Evolutionary conservation across 495 filamentous ascomycete genomes (phyloP).

Genomic region (Gamarada debralockiae): DNA sequence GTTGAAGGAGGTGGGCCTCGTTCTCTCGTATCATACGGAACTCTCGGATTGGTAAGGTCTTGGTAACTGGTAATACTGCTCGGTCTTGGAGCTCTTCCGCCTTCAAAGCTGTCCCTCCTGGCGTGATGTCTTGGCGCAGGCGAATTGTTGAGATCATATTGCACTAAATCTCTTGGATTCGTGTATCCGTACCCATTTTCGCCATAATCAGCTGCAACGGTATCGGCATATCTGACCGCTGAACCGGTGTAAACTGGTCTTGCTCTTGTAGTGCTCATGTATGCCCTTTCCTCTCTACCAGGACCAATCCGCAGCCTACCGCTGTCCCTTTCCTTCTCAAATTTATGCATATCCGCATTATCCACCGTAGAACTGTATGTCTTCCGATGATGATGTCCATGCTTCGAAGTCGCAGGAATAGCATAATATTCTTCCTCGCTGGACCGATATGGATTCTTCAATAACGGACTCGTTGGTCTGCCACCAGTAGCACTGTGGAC

Average conservation of each 20-base stretch:
- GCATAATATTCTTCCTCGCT: constrained; percentile 48
- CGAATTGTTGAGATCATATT: constrained; percentile 56
- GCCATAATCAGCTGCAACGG: constrained; percentile 52
- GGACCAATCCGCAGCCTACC: constrained; percentile 18
- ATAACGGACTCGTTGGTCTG: constrained; percentile 36
- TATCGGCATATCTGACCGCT: constrained; percentile 23
- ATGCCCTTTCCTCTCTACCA: constrained; percentile 24
- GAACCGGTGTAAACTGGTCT: constrained; percentile 15
- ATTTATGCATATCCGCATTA: constrained; percentile 17
- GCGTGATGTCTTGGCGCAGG: constrained; percentile 26
- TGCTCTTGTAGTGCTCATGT: constrained; percentile 16
- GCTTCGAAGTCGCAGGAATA: constrained; percentile 45
- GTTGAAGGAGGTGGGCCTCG: constrained; percentile 58
- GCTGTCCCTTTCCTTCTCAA: constrained; percentile 15
- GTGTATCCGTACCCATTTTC: constrained; percentile 72
- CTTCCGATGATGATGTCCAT: constrained; percentile 14
- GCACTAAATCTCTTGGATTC: constrained; percentile 62
- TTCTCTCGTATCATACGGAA: constrained; percentile 36
- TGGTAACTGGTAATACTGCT: constrained; percentile 60
- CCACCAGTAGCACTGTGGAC: constrained; percentile 25
- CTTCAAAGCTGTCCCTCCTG: constrained; percentile 48
- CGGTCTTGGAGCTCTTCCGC: constrained; percentile 46
- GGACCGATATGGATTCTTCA: constrained; percentile 41
- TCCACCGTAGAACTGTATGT: constrained; percentile 23
- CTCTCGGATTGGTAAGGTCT: constrained; percentile 43